Conservation (phyloP, 2,329 filamentous ascomycete species). For the Fusarium luffae region DNA sequence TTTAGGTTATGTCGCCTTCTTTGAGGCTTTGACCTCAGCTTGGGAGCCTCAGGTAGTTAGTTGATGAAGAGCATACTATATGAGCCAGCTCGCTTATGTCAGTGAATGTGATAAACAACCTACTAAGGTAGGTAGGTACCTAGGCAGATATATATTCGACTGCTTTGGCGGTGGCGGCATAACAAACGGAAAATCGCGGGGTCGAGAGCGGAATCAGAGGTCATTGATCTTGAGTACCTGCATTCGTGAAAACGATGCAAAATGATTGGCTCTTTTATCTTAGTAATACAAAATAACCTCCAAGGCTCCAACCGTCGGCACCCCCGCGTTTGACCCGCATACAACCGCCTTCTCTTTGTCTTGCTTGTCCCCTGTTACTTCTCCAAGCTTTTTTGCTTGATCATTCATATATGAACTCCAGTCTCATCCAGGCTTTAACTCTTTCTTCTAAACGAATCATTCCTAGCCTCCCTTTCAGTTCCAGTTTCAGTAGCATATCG, state of each 20-base stretch:
- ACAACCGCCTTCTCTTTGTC: constrained; percentile 27
- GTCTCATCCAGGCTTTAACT: constrained; percentile 10
- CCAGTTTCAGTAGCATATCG: not conserved
- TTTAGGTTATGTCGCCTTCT: not conserved
- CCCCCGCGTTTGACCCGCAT: constrained; percentile 32
- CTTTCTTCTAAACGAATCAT: constrained; percentile 6
- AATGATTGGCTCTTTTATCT: constrained; percentile 7
- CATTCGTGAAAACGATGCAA: constrained; percentile 4
- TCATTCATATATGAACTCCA: constrained; percentile 32
- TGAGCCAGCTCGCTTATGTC: not conserved
- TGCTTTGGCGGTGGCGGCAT: not conserved
- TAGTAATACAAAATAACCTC: constrained; percentile 4
- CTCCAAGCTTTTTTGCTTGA: not conserved
- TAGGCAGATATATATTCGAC: not conserved
- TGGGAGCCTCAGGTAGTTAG: not conserved
- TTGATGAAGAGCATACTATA: not conserved
- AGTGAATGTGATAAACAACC: not conserved
- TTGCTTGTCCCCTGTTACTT: constrained; percentile 13
- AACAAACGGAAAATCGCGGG: constrained; percentile 13
- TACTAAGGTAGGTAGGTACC: not conserved
- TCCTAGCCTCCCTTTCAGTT: not conserved
- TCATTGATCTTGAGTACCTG: not conserved
- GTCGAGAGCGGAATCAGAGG: constrained; percentile 16
- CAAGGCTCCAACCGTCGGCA: not conserved
- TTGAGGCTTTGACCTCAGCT: not conserved